phyloP scores from a whole-genome alignment of 2,329 filamentous ascomycete genomes.

The Didymella arachidicola region DNA sequence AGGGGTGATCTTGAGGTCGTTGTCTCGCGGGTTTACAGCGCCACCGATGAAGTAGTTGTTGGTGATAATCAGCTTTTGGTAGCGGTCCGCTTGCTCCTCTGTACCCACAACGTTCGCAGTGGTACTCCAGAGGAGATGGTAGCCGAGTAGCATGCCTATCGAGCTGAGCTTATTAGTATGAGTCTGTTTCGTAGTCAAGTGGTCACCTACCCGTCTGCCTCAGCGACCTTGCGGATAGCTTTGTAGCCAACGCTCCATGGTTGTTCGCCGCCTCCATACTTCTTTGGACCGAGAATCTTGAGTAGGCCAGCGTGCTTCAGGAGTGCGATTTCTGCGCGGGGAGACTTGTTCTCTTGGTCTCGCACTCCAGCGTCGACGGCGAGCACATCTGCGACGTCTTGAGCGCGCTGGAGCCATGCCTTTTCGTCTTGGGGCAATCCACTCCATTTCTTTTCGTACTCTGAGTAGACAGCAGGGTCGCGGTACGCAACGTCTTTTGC shows the following conservation, averaged over 20 bases:
- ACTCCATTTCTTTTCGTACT: conserved; percentile 50
- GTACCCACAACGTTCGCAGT: conserved; percentile 68
- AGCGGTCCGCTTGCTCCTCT: conserved; percentile 65
- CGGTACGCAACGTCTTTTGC: conserved; percentile 22
- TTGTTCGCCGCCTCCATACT: conserved; percentile 63
- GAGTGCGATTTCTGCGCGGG: conserved; percentile 59
- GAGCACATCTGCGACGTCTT: conserved; percentile 60
- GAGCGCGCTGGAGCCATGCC: conserved; percentile 59
- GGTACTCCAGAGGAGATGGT: conserved; percentile 70
- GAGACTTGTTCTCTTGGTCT: conserved; percentile 62
- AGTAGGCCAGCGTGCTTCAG: conserved; percentile 61
- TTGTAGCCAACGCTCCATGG: conserved; percentile 65
- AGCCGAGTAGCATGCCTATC: conserved; percentile 70
- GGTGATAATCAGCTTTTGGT: conserved; percentile 64
- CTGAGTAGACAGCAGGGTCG: conserved; percentile 53
- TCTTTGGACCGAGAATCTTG: conserved; percentile 59
- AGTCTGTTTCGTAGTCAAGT: not conserved
- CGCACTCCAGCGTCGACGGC: conserved; percentile 57
- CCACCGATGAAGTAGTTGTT: conserved; percentile 73
- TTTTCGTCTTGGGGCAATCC: conserved; percentile 52
- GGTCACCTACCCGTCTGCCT: conserved; percentile 63
- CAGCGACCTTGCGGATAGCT: conserved; percentile 68
- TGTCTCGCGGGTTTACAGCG: conserved; percentile 70
- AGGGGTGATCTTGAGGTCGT: conserved; percentile 64
- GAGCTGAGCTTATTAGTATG: conserved; percentile 45